Evolutionary conservation across 805 yeast species (phyloP).

Genomic region (Candida vartiovaarae): DNA sequence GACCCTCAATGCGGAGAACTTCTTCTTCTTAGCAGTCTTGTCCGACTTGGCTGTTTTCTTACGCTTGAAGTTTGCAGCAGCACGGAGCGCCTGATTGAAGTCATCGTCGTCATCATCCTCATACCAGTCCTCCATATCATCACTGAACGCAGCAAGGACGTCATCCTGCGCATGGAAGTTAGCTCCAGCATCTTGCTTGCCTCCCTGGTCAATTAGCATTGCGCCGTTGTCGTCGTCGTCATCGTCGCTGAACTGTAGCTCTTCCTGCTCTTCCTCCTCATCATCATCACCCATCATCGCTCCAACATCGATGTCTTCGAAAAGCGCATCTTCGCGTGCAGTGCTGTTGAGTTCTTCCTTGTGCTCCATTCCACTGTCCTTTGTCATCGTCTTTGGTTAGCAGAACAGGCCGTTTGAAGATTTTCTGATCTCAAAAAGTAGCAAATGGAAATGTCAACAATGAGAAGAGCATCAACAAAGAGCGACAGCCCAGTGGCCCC

Average conservation of each 20-base stretch:
- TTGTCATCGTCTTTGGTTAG: not conserved
- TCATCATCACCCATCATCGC: constrained; percentile 17
- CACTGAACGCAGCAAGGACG: constrained; percentile 30
- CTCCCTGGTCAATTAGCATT: too few species aligned
- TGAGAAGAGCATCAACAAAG: too few species aligned
- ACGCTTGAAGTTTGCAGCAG: constrained; percentile 56
- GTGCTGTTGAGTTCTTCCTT: constrained; percentile 1
- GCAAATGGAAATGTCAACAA: too few species aligned
- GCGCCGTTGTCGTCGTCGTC: constrained; percentile 9
- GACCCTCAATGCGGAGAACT: constrained; percentile 25
- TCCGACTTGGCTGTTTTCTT: constrained; percentile 28
- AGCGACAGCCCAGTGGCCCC: too few species aligned
- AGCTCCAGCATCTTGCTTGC: too few species aligned
- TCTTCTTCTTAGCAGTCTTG: constrained; percentile 20
- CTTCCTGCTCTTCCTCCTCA: constrained; percentile 10
- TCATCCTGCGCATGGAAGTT: constrained; percentile 11
- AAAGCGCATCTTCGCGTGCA: constrained; percentile 5
- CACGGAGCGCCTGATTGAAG: constrained; percentile 58
- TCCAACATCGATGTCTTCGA: constrained; percentile 27
- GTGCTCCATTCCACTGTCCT: constrained; percentile 10
- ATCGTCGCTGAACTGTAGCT: not conserved
- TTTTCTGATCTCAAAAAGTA: not conserved
- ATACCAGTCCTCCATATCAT: constrained; percentile 27
- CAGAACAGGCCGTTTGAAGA: not conserved
- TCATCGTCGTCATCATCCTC: constrained; percentile 36